Evolutionary conservation across 306 rosid genomes (phyloP).

Genomic region (Prunus padus): DNA sequence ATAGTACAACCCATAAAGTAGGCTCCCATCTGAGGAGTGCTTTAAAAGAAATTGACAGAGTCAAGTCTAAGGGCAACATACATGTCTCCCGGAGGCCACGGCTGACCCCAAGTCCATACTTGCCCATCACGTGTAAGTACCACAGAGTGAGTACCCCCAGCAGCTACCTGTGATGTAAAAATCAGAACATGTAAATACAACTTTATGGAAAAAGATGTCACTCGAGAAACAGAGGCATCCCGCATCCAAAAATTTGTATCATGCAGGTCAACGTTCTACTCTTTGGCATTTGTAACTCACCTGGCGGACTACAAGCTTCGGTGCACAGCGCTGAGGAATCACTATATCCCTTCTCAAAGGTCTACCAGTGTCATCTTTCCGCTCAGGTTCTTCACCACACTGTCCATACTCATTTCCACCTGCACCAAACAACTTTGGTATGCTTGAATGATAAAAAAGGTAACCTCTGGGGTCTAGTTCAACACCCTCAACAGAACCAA

Average conservation of each 20-base stretch:
- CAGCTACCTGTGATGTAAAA: slow-evolving; percentile 72
- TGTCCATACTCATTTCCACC: slow-evolving; percentile 99
- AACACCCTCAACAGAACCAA: slow-evolving; percentile 6
- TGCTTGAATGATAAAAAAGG: slow-evolving; percentile 17
- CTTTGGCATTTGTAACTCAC: slow-evolving; percentile 31
- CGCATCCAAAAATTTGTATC: not conserved
- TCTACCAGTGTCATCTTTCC: slow-evolving; percentile 78
- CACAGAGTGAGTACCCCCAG: slow-evolving; percentile 99
- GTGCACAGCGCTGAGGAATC: slow-evolving; percentile 96
- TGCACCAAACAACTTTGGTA: slow-evolving; percentile 32
- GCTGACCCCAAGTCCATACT: slow-evolving; percentile 99
- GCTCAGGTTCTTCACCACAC: slow-evolving; percentile 96
- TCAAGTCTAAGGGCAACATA: slow-evolving; percentile 33
- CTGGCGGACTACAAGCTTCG: slow-evolving; percentile 81
- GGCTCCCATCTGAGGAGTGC: not conserved
- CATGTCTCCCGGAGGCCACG: slow-evolving; percentile 99
- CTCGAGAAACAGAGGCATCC: not conserved
- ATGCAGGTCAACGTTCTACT: not conserved
- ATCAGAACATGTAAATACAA: slow-evolving; percentile 4
- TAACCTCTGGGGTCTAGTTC: not conserved
- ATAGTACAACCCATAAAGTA: not conserved
- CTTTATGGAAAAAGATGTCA: not conserved
- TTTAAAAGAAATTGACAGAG: slow-evolving; percentile 3
- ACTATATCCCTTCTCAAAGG: slow-evolving; percentile 85
- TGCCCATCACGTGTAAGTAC: slow-evolving; percentile 95